Evolutionary conservation across 257 asterid species (phyloP).

Genomic region (Ilex asprella): DNA sequence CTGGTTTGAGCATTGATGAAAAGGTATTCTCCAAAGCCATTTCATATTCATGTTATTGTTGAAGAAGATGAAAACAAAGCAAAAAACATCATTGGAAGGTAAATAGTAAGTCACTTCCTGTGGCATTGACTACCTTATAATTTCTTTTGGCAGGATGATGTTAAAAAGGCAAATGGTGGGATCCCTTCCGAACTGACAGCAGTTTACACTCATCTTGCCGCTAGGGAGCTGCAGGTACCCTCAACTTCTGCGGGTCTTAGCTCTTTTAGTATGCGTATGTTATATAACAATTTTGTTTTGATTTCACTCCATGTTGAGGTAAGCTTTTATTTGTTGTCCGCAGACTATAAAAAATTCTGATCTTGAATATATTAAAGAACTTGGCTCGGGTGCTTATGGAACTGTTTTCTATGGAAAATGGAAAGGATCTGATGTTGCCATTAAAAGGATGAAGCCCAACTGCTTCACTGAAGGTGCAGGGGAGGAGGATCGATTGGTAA

Average conservation of each 20-base stretch:
- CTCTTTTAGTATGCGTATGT: too few relatives aligned
- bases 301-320: background rate
- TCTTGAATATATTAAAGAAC: constrained; percentile 26
- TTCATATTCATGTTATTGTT: too few relatives aligned
- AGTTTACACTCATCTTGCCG: constrained; percentile 8
- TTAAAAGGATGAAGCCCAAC: constrained; percentile 20
- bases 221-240: constrained; percentile 18
- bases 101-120: background rate
- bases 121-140: background rate
- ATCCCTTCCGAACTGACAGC: constrained; percentile 7
- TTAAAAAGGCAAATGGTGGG: constrained; percentile 5
- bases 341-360: constrained; percentile 24
- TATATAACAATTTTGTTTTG: too few relatives aligned
- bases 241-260: background rate
- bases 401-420: constrained; percentile 29
- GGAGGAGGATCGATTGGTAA: constrained; percentile 25
- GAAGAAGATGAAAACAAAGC: background rate
- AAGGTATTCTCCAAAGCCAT: background rate
- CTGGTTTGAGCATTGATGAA: constrained; percentile 3
- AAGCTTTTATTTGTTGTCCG: background rate
- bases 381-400: constrained; percentile 26
- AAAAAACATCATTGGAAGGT: background rate
- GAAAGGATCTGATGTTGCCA: constrained; percentile 36
- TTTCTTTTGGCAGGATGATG: constrained; percentile 10
- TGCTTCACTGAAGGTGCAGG: constrained; percentile 18